Conservation (phyloP, 768 basidiomycete species). For the Boletus pseudo-olivaceus region DNA sequence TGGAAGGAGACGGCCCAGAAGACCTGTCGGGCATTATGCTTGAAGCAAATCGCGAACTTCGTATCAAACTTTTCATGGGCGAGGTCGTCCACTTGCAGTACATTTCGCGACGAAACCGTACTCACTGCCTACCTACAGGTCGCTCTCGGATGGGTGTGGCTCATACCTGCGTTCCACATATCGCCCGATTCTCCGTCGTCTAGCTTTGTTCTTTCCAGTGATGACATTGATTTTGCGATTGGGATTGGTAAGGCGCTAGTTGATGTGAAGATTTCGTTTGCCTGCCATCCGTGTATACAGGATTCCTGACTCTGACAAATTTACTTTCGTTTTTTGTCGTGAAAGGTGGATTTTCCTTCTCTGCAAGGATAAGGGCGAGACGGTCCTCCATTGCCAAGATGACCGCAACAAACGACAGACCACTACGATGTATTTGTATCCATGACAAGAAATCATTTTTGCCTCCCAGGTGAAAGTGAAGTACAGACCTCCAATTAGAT, state of each 20-base stretch:
- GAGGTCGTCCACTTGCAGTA: conserved; percentile 41
- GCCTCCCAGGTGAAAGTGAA: neutral
- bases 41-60: conserved; percentile 64
- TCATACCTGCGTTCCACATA: conserved; percentile 83
- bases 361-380: neutral
- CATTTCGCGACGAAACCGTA: neutral
- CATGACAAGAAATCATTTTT: neutral
- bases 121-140: conserved; percentile 39
- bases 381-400: neutral
- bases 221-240: conserved; percentile 75
- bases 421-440: neutral
- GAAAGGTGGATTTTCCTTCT: neutral
- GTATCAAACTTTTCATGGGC: conserved; percentile 70
- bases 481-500: too few relatives aligned
- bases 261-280: conserved; percentile 62
- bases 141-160: conserved; percentile 83
- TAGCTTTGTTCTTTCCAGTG: conserved; percentile 44
- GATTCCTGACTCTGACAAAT: neutral
- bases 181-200: conserved; percentile 42
- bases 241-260: conserved; percentile 67
- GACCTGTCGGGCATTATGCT: conserved; percentile 48
- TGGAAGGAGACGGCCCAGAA: conserved; percentile 16
- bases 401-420: neutral
- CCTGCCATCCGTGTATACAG: conserved; percentile 34
- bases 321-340: neutral